Conservation (phyloP, 2,329 filamentous ascomycete species). For the Hymenotorrendiella dingleyae region DNA sequence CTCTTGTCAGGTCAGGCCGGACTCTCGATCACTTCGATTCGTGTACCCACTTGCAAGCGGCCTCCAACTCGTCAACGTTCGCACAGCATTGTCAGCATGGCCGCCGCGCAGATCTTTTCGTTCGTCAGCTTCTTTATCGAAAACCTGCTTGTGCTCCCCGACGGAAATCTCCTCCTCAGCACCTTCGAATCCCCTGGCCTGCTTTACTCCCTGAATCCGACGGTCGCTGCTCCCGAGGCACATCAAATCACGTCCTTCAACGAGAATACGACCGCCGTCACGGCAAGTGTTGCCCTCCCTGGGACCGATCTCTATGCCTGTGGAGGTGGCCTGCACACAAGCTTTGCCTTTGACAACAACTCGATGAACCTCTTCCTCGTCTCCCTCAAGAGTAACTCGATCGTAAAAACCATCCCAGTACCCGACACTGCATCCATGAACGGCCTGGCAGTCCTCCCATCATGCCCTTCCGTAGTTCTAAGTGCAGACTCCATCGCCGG, state of each 20-base stretch:
- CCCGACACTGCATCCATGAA: background rate
- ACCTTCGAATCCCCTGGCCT: background rate
- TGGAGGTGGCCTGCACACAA: background rate
- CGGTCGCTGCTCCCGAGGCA: background rate
- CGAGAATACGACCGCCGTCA: background rate
- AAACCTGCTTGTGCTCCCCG: background rate
- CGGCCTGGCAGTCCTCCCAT: background rate
- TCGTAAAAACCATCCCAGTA: background rate
- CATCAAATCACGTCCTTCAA: background rate
- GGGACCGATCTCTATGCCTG: background rate
- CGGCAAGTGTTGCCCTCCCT: background rate
- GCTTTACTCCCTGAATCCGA: background rate
- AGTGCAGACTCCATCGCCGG: background rate
- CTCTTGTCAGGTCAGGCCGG: no score
- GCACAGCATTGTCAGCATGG: no score
- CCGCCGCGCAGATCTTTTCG: no score
- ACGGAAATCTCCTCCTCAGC: slow-evolving; percentile 1
- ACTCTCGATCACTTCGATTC: no score
- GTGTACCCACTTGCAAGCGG: no score
- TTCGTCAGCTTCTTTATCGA: no score
- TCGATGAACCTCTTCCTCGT: background rate
- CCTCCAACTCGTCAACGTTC: no score
- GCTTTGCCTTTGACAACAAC: background rate
- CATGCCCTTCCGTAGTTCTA: background rate
- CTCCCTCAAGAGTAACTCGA: background rate